Percentiles rank a stretch among this genome's conserved stretches.
phyloP scores from a whole-genome alignment of 192 early-diverging fungal species.

The Allomyces javanicus region DNA sequence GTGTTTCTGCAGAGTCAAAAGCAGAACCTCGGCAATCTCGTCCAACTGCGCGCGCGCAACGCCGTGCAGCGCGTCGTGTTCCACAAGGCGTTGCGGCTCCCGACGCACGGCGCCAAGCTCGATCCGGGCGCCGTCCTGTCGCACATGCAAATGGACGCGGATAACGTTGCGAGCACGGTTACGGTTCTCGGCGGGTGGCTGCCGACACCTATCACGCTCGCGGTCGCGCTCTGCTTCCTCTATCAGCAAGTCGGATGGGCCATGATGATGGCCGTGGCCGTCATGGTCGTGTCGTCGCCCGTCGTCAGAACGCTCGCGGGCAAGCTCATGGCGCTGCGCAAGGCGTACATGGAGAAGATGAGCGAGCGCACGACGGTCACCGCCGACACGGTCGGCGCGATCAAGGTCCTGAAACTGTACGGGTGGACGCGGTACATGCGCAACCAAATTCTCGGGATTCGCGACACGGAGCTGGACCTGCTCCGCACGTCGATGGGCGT shows the following conservation, averaged over 20 bases:
- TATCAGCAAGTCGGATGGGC: not conserved
- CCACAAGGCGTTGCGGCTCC: not conserved
- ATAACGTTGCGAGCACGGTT: not conserved
- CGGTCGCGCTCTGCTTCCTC: not conserved
- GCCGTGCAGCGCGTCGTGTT: not conserved
- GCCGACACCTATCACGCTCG: not conserved
- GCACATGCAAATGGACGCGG: not conserved
- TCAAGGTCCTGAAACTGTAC: constrained; percentile 45
- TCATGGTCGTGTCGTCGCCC: not conserved
- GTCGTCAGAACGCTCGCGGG: not conserved
- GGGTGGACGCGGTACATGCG: constrained; percentile 47
- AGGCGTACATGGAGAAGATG: too few species aligned
- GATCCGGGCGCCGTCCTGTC: not conserved
- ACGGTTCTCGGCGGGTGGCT: not conserved
- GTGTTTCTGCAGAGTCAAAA: not conserved
- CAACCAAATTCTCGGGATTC: constrained; percentile 29
- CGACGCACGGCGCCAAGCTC: not conserved
- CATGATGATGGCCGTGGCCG: not conserved
- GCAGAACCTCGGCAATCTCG: not conserved
- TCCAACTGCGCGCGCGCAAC: not conserved
- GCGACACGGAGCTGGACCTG: constrained; percentile 30
- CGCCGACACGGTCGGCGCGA: not conserved
- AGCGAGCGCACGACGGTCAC: constrained; percentile 15
- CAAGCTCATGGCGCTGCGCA: not conserved
- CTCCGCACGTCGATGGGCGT: constrained; percentile 25